A percentile compares a stretch with the other conserved stretches of the same genome.
Conservation (phyloP, 176 grass and related monocot species). For the Secale cereale region DNA sequence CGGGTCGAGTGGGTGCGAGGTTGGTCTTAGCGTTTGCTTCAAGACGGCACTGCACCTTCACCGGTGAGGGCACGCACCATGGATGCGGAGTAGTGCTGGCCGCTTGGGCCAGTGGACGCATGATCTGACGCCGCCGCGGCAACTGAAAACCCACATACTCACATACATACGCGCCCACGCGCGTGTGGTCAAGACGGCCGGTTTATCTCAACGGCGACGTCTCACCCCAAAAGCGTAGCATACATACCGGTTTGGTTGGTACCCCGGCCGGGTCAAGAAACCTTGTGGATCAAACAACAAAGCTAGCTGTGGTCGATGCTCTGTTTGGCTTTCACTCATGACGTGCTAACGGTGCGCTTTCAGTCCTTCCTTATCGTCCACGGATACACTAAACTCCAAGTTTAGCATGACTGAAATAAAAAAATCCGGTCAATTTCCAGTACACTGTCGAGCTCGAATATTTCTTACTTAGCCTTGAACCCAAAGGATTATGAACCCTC, state of each 20-base stretch:
- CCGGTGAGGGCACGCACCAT: neutral
- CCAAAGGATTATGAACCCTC: slow-evolving; percentile 39
- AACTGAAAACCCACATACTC: neutral
- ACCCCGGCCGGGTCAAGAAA: neutral
- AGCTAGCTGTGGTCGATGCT: no score
- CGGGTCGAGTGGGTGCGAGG: neutral
- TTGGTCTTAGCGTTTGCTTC: neutral
- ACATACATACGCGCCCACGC: no score
- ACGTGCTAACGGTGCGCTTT: no score
- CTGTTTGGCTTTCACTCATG: no score
- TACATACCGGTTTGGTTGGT: neutral
- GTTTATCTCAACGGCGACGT: slow-evolving; percentile 16
- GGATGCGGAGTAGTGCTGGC: neutral
- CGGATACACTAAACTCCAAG: no score
- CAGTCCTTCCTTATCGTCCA: no score
- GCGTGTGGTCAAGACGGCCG: neutral
- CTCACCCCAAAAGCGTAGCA: neutral
- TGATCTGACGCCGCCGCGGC: slow-evolving; percentile 14
- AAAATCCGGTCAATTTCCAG: neutral
- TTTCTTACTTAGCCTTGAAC: slow-evolving; percentile 69
- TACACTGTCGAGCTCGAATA: slow-evolving; percentile 29
- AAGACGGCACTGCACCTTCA: neutral
- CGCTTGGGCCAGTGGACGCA: neutral
- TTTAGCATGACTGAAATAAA: no score
- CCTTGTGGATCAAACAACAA: neutral